phyloP scores from a whole-genome alignment of 805 yeast genomes.

The Kregervanrija pseudodelftensis region DNA sequence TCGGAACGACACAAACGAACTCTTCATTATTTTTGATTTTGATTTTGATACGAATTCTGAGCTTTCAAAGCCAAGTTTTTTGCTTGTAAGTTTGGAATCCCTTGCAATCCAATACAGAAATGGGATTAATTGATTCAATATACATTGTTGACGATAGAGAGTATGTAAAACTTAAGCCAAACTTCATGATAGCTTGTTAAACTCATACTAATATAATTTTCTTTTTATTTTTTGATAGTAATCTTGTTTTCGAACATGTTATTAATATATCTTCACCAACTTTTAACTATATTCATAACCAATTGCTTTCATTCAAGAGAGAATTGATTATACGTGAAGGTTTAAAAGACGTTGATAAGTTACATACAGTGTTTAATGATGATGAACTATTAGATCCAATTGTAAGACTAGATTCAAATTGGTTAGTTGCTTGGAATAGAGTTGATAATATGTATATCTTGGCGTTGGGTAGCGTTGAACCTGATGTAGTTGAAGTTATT shows the following conservation, averaged over 20 bases:
- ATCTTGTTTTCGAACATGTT: constrained; percentile 5
- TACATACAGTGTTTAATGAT: constrained; percentile 5
- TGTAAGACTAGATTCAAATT: constrained; percentile 22
- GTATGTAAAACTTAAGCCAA: constrained; percentile 11
- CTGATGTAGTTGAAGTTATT: constrained; percentile 20
- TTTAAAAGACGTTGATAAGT: neutral
- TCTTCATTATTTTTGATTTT: too few relatives aligned
- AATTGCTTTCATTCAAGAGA: constrained; percentile 14
- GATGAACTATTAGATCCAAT: constrained; percentile 19
- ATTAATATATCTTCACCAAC: constrained; percentile 16
- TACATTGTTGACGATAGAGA: constrained; percentile 24
- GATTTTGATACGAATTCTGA: too few relatives aligned
- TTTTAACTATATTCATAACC: constrained; percentile 18
- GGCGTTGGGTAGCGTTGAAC: constrained; percentile 11
- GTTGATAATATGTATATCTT: constrained; percentile 16
- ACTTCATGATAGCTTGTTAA: neutral
- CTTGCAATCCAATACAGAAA: constrained; percentile 1
- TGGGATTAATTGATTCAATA: constrained; percentile 28
- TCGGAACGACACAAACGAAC: too few relatives aligned
- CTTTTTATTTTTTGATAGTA: neutral
- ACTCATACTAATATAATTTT: neutral
- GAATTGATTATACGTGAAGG: constrained; percentile 3
- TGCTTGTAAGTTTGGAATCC: too few relatives aligned
- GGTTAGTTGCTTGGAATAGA: constrained; percentile 25
- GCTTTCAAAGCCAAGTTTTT: too few relatives aligned